These are phyloP conservation scores for Smittium culicis DNA, from an alignment of 371 early-diverging fungal genomes.

Conservation along the genomic window DNA sequence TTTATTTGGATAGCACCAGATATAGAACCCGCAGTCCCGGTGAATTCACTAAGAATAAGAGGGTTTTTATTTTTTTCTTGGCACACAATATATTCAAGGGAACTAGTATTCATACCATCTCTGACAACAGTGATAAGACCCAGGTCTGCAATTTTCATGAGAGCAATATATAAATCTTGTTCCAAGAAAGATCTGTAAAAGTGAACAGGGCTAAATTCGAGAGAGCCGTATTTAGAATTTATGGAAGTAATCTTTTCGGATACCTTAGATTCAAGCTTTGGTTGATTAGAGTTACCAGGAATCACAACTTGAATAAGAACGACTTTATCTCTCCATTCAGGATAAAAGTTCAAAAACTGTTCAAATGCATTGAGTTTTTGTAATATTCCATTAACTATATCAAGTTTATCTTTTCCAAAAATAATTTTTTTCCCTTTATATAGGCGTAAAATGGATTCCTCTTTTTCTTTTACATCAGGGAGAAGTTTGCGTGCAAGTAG, in stretches of 20 bases:
- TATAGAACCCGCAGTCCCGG: constrained; percentile 86
- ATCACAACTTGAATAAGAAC: constrained; percentile 60
- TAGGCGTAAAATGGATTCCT: constrained; percentile 44
- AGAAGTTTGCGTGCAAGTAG: constrained; percentile 35
- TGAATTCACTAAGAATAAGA: constrained; percentile 83
- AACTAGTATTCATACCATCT: constrained; percentile 96
- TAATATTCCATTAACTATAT: constrained; percentile 86
- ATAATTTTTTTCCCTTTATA: constrained; percentile 75
- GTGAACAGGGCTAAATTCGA: constrained; percentile 89
- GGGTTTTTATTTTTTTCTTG: constrained; percentile 71
- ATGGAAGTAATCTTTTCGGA: constrained; percentile 80
- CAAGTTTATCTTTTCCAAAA: constrained; percentile 86
- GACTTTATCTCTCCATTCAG: constrained; percentile 67
- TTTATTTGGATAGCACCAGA: constrained; percentile 76
- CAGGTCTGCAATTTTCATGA: constrained; percentile 79
- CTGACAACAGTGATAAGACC: constrained; percentile 83
- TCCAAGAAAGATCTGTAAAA: constrained; percentile 81
- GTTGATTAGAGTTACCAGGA: constrained; percentile 38
- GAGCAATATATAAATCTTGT: constrained; percentile 76
- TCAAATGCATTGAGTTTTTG: constrained; percentile 84
- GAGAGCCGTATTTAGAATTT: constrained; percentile 86
- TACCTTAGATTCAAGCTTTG: constrained; percentile 58
- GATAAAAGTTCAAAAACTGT: constrained; percentile 56
- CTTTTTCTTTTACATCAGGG: constrained; percentile 22
- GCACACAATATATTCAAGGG: constrained; percentile 90